Evolutionary conservation across 192 early-diverging fungal species (phyloP).

Genomic region (Backusella tuberculispora): DNA sequence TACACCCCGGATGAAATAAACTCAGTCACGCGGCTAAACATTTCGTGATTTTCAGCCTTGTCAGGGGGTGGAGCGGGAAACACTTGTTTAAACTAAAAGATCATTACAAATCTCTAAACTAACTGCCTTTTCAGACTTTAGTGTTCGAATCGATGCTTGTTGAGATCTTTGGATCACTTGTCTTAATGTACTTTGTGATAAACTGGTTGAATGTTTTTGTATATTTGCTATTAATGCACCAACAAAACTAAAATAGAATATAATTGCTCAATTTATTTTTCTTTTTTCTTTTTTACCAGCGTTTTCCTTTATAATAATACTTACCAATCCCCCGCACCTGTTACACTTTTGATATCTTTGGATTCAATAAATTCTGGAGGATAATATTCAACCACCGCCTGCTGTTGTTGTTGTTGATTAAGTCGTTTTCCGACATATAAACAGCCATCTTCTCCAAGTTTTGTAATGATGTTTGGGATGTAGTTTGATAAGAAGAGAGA

Average conservation of each 20-base stretch:
- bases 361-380: constrained; percentile 32
- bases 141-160: constrained; percentile 36
- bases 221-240: constrained; percentile 67
- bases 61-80: background rate
- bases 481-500: constrained; percentile 49
- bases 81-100: constrained; percentile 12
- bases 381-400: constrained; percentile 37
- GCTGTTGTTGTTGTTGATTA: background rate
- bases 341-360: constrained; percentile 60
- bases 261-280: constrained; percentile 21
- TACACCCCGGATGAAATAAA: constrained; percentile 23
- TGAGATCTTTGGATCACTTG: constrained; percentile 25
- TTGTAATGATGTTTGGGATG: constrained; percentile 66
- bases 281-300: constrained; percentile 31
- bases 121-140: constrained; percentile 43
- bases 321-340: constrained; percentile 81
- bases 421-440: constrained; percentile 33
- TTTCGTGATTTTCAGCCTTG: constrained; percentile 9
- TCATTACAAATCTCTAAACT: constrained; percentile 18
- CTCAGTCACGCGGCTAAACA: constrained; percentile 13
- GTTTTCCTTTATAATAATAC: background rate
- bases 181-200: constrained; percentile 6
- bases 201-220: constrained; percentile 1
- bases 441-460: constrained; percentile 70
- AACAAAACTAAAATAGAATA: constrained; percentile 61